Base-by-base conservation (phyloP, 2,329 filamentous ascomycete genomes). In the Calycina herbarum region DNA sequence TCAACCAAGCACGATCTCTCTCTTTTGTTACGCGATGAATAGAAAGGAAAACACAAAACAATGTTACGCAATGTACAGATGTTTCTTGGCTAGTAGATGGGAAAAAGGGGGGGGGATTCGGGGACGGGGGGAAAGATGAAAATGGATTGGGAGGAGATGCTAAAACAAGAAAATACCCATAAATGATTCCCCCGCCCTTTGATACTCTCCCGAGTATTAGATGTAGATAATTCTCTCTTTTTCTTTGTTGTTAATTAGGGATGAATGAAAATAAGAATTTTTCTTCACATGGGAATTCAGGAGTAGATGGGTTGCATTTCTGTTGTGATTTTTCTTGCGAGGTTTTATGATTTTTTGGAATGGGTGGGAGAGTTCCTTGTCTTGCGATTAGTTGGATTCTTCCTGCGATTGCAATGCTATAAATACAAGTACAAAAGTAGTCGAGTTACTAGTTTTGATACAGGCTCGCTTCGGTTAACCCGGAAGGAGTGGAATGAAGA, bases 1-100 rank as follows among this genome's bases (percentile, higher is more conserved):
- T 51, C 45, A 24, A n/a, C 45, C 45, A 51, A 51, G 45, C 45
- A 51, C 3, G n/a, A 51, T 51, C 45, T 51, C n/a, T 51, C 45
- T 10, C 45, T 51, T 20, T 51, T 51, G n/a, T 51, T 51, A n/a
- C n/a, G 20, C 8, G 15, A 51, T 51, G 17, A 20, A 51, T 51
- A 51, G 45, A 38, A 20, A 51, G 17, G 45, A 51, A n/a, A 51
- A 51, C 2, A 20, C n/a, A 8, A 8, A 51, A 38, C 35, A 13
- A 38, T 38, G 35, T 38, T 51, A 51, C 45, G 45, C n/a, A 6
- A 51, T 51, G 45, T 51, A 51, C n/a, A 20, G 20, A 20, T 20
- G 20, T 51, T 51, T 51, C 45, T 51, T 51, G 45, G 45, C 5
- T 51, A 51, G 45, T 51, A 10, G 45, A 51, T 51, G 45, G 17